These are phyloP conservation scores for Paxillus ammoniavirescens DNA, from an alignment of 768 basidiomycete genomes.

Conservation along the genomic window DNA sequence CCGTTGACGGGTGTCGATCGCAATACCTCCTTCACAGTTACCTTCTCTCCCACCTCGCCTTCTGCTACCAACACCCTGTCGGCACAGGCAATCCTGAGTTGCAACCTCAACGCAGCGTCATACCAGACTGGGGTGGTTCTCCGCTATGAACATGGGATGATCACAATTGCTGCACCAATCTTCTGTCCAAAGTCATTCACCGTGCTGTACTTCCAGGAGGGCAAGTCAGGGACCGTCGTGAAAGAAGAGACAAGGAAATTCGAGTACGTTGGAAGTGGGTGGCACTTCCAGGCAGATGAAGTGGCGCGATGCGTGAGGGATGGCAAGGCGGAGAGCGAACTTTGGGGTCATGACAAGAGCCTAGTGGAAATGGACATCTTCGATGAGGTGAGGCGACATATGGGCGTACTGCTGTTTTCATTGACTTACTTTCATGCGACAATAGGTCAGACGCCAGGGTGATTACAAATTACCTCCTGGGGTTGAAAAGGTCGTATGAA, in stretches of 20 bases:
- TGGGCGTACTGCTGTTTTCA: not conserved
- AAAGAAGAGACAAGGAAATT: conserved; percentile 60
- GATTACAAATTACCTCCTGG: conserved; percentile 61
- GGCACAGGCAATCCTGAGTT: conserved; percentile 72
- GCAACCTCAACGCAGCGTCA: conserved; percentile 57
- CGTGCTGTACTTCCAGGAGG: conserved; percentile 57
- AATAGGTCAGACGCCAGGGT: conserved; percentile 65
- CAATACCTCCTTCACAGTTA: conserved; percentile 72
- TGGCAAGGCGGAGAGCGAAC: conserved; percentile 67
- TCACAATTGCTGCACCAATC: conserved; percentile 62
- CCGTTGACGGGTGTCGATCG: conserved; percentile 76
- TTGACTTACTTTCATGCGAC: conserved; percentile 13
- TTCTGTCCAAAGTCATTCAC: conserved; percentile 66
- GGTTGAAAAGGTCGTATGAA: conserved; percentile 46
- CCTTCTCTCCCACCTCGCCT: conserved; percentile 52
- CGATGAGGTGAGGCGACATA: conserved; percentile 66
- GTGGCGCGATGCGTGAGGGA: conserved; percentile 76
- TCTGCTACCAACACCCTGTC: conserved; percentile 38
- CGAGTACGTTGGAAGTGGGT: conserved; percentile 66
- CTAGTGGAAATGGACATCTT: conserved; percentile 81
- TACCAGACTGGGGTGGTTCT: conserved; percentile 57
- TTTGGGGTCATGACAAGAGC: conserved; percentile 81
- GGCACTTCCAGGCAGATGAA: conserved; percentile 88
- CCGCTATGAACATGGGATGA: conserved; percentile 72
- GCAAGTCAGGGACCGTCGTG: conserved; percentile 38